phyloP scores from a whole-genome alignment of 202 grass and related monocot genomes.

The Setaria viridis region DNA sequence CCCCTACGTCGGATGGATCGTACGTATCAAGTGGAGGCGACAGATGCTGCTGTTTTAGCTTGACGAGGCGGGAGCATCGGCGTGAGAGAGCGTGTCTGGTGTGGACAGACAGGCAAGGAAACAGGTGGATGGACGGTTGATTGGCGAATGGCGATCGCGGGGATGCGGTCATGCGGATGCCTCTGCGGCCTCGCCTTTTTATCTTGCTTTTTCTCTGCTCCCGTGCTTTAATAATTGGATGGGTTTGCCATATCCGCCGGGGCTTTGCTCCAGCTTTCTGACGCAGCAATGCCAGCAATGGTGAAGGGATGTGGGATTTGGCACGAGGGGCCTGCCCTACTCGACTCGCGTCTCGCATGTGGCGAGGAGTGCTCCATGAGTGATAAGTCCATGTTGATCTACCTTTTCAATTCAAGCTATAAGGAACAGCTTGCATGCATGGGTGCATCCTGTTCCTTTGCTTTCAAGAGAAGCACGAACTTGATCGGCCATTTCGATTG shows the following conservation, averaged over 20 bases:
- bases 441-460: background rate
- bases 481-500: background rate
- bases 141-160: background rate
- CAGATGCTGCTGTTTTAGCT: background rate
- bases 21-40: background rate
- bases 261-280: conserved; percentile 17
- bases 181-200: background rate
- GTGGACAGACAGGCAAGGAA: background rate
- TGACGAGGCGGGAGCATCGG: background rate
- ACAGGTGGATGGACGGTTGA: background rate
- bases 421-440: background rate
- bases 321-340: background rate
- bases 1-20: too few relatives aligned
- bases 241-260: background rate
- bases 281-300: background rate
- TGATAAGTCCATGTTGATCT: background rate
- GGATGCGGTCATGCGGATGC: background rate
- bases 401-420: too few relatives aligned
- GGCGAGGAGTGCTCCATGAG: background rate
- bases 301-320: conserved; percentile 25
- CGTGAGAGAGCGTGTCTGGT: background rate
- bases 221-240: conserved; percentile 31
- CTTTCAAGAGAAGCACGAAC: background rate
- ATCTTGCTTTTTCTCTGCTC: too few relatives aligned
- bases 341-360: background rate